Evolutionary conservation across 108 stramenopile genomes (phyloP).

Genomic region (Phaeodactylum tricornutum): DNA sequence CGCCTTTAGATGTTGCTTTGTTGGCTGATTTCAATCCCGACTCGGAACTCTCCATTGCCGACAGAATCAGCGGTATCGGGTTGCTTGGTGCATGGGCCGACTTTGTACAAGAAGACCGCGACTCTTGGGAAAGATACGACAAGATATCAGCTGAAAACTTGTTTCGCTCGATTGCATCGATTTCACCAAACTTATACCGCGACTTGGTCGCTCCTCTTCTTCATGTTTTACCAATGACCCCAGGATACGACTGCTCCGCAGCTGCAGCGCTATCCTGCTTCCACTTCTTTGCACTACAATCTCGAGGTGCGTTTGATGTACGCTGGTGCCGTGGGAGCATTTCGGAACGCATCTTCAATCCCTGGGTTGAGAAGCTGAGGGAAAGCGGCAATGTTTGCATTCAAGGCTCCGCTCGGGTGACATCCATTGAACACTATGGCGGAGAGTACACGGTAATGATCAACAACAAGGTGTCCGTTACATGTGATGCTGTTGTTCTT

Average conservation of each 20-base stretch:
- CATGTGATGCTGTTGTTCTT: conserved; percentile 65
- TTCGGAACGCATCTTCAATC: conserved; percentile 62
- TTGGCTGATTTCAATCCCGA: conserved; percentile 44
- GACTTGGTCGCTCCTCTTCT: conserved; percentile 71
- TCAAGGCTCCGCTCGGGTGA: conserved; percentile 43
- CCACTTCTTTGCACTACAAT: conserved; percentile 79
- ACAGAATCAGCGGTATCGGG: conserved; percentile 55
- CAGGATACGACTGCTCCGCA: conserved; percentile 73
- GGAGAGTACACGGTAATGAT: background rate
- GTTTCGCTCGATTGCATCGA: conserved; percentile 48
- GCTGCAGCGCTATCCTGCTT: conserved; percentile 82
- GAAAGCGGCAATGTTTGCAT: conserved; percentile 33
- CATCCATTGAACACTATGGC: conserved; percentile 27
- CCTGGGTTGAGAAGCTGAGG: conserved; percentile 46
- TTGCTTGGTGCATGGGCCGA: conserved; percentile 63
- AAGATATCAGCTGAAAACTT: conserved; percentile 54
- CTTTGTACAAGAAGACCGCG: conserved; percentile 61
- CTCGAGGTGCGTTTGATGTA: conserved; percentile 80
- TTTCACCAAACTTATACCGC: conserved; percentile 40
- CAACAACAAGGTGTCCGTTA: conserved; percentile 18
- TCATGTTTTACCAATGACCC: conserved; percentile 77
- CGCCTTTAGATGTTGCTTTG: conserved; percentile 64
- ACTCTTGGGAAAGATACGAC: conserved; percentile 63
- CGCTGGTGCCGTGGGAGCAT: conserved; percentile 72
- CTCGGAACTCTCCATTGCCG: conserved; percentile 22